These are phyloP conservation scores for Psilocybe azurescens DNA, from an alignment of 768 basidiomycete species.

Conservation along the genomic window DNA sequence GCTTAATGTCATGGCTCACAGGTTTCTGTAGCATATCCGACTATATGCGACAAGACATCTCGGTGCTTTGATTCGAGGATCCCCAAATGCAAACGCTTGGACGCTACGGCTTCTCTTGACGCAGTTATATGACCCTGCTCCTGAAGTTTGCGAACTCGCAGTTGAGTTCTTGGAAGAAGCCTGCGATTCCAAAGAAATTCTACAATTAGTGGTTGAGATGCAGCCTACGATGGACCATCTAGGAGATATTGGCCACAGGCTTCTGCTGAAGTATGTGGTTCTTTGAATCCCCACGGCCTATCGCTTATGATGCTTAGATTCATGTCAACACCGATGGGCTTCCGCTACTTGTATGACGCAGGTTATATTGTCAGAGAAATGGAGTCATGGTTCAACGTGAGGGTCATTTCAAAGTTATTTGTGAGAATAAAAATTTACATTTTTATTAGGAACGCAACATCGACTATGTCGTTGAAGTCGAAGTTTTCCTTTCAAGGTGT, in stretches of 20 bases:
- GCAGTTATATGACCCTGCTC: constrained; percentile 91
- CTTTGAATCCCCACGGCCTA: not conserved
- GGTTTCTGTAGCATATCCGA: constrained; percentile 72
- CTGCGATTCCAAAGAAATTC: constrained; percentile 81
- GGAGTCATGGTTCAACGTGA: constrained; percentile 94
- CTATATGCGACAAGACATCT: constrained; percentile 89
- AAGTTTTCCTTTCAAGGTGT: constrained; percentile 89
- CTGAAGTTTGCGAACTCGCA: constrained; percentile 90
- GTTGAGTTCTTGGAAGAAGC: constrained; percentile 89
- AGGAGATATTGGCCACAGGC: constrained; percentile 88
- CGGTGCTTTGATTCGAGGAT: constrained; percentile 76
- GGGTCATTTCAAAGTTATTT: constrained; percentile 25
- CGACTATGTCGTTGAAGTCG: constrained; percentile 92
- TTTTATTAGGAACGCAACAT: constrained; percentile 83
- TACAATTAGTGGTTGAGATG: constrained; percentile 93
- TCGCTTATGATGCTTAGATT: constrained; percentile 59
- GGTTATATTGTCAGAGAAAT: constrained; percentile 95
- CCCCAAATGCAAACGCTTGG: constrained; percentile 78
- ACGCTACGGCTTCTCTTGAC: constrained; percentile 90
- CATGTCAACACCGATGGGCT: constrained; percentile 92
- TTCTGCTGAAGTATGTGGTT: constrained; percentile 80
- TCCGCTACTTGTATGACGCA: constrained; percentile 88
- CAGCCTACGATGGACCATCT: constrained; percentile 95
- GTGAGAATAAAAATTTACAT: not conserved
- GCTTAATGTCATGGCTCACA: not conserved